phyloP scores from a whole-genome alignment of 371 early-diverging fungal genomes.

The Parasitella parasitica region DNA sequence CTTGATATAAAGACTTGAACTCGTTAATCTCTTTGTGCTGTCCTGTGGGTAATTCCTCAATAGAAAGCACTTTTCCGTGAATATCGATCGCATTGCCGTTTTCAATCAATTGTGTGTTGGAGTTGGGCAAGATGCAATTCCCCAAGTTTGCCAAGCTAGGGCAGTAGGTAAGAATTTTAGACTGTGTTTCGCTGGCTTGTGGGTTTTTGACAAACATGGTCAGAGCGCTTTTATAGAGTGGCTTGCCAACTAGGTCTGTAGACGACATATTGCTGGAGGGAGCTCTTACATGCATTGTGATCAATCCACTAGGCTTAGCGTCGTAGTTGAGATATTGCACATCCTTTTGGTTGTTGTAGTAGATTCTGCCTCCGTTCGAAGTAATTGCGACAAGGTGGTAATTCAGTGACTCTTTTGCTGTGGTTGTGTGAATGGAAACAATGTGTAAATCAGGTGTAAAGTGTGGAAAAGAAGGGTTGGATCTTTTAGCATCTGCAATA shows the following conservation, averaged over 20 bases:
- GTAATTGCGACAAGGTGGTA: slow-evolving; percentile 75
- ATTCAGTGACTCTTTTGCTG: slow-evolving; percentile 52
- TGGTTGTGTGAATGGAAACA: slow-evolving; percentile 65
- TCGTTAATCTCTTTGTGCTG: slow-evolving; percentile 55
- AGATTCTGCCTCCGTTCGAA: slow-evolving; percentile 69
- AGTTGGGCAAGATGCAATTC: slow-evolving; percentile 9
- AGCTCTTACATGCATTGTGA: slow-evolving; percentile 69
- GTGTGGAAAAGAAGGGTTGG: slow-evolving; percentile 39
- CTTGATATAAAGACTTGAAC: slow-evolving; percentile 55
- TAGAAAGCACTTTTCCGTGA: slow-evolving; percentile 81
- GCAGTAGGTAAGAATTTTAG: slow-evolving; percentile 58
- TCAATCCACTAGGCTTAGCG: slow-evolving; percentile 46
- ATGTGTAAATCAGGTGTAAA: slow-evolving; percentile 53
- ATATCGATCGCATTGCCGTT: slow-evolving; percentile 26
- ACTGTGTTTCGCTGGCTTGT: slow-evolving; percentile 60
- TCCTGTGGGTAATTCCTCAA: slow-evolving; percentile 57
- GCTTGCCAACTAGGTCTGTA: slow-evolving; percentile 52
- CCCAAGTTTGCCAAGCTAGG: slow-evolving; percentile 63
- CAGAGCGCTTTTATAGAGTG: slow-evolving; percentile 63
- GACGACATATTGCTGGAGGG: slow-evolving; percentile 31
- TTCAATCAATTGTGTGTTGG: slow-evolving; percentile 17
- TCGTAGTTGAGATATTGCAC: background rate
- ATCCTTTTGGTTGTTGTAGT: slow-evolving; percentile 54
- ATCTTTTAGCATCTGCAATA: slow-evolving; percentile 31
- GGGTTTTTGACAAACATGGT: slow-evolving; percentile 53